Percentiles rank a stretch among this genome's conserved stretches.
Conservation (phyloP, 306 rosid genomes). For the Purshia tridentata region DNA sequence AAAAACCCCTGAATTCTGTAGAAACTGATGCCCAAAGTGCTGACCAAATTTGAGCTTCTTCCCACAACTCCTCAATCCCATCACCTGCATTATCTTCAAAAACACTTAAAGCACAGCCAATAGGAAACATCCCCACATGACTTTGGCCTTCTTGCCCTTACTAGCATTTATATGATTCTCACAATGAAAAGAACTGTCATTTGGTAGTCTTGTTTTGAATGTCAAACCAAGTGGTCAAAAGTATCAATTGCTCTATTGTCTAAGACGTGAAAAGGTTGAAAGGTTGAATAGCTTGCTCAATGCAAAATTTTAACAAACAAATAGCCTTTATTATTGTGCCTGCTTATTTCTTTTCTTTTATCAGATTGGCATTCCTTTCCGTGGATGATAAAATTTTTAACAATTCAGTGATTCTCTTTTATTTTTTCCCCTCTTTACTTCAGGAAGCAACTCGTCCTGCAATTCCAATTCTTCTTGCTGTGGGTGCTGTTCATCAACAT, state of each 20-base stretch:
- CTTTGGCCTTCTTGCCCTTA: too few relatives aligned
- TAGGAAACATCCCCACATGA: too few relatives aligned
- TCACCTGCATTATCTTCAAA: too few relatives aligned
- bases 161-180: too few relatives aligned
- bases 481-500: slow-evolving; percentile 99
- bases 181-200: neutral
- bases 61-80: too few relatives aligned
- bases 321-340: neutral
- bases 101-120: too few relatives aligned
- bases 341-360: neutral
- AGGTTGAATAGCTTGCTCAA: neutral
- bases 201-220: slow-evolving; percentile 1
- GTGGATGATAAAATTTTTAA: neutral
- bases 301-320: neutral
- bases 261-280: neutral
- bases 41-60: too few relatives aligned
- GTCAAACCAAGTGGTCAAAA: neutral
- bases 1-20: too few relatives aligned
- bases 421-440: slow-evolving; percentile 12
- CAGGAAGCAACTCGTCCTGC: slow-evolving; percentile 96
- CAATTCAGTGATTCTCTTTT: slow-evolving; percentile 21
- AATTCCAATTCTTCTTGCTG: slow-evolving; percentile 94
- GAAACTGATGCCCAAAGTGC: too few relatives aligned
- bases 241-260: neutral
- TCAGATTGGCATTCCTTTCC: neutral